Percentiles rank a stretch among this genome's conserved stretches.
These are phyloP conservation scores for Phoenix dactylifera DNA, from an alignment of 176 grass and related monocot genomes.

Conservation along the genomic window DNA sequence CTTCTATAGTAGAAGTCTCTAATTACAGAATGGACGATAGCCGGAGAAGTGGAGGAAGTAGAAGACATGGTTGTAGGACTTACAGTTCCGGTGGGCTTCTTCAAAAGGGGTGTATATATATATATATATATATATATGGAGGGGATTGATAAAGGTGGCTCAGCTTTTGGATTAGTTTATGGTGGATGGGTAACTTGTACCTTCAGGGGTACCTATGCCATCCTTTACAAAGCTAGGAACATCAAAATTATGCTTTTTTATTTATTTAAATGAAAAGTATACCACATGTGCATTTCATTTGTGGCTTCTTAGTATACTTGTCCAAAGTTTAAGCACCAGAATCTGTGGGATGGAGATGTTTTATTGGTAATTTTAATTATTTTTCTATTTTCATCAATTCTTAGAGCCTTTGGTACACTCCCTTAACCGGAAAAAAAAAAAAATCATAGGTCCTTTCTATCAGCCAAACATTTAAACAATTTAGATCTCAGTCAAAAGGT, in stretches of 20 bases:
- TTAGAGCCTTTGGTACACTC: too few relatives aligned
- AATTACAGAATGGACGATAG: not conserved
- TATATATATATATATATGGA: conserved; percentile 3
- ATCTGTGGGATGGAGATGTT: too few relatives aligned
- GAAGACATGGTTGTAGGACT: conserved; percentile 21
- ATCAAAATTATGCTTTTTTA: conserved; percentile 5
- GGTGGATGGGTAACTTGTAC: not conserved
- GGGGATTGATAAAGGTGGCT: not conserved
- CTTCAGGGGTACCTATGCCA: conserved; percentile 3
- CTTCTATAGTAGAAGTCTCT: conserved; percentile 47
- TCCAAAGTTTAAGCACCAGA: too few relatives aligned
- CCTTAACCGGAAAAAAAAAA: too few relatives aligned
- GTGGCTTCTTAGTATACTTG: too few relatives aligned
- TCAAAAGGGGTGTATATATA: conserved; percentile 6
- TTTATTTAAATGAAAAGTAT: conserved; percentile 8
- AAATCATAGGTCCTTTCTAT: too few relatives aligned
- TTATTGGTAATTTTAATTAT: too few relatives aligned
- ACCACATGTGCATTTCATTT: conserved; percentile 14
- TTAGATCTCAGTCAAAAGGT: too few relatives aligned
- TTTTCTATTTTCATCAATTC: too few relatives aligned
- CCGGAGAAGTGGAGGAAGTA: conserved; percentile 20
- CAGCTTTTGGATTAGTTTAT: too few relatives aligned
- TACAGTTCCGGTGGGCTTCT: not conserved
- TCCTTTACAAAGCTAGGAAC: conserved; percentile 16
- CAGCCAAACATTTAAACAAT: too few relatives aligned